Percentiles rank a stretch among this genome's conserved stretches.
phyloP scores from a whole-genome alignment of 768 basidiomycete species.

The Lentinula boryana region DNA sequence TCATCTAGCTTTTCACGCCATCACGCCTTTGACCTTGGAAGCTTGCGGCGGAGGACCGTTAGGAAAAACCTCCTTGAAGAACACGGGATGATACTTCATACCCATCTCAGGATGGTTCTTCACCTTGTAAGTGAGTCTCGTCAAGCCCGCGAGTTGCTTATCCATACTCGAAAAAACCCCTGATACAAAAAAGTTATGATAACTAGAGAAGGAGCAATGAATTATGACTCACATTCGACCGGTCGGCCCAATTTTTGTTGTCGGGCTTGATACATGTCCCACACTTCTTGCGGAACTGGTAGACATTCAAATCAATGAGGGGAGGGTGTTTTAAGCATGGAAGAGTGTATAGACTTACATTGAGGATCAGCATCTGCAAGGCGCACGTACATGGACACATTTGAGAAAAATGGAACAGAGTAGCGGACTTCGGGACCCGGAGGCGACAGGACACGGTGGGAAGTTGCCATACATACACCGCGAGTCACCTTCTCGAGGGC shows the following conservation, averaged over 20 bases:
- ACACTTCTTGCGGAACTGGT: slow-evolving; percentile 1
- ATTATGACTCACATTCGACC: neutral
- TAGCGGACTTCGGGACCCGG: neutral
- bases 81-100: neutral
- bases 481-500: slow-evolving; percentile 5
- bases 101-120: slow-evolving; percentile 3
- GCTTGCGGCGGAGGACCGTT: neutral
- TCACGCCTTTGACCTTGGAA: neutral
- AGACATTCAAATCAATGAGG: neutral
- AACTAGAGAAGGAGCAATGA: neutral
- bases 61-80: neutral
- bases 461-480: slow-evolving; percentile 4
- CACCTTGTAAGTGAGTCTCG: neutral
- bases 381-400: neutral
- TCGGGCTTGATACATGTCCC: neutral
- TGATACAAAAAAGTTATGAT: neutral
- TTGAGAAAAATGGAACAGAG: slow-evolving; percentile 7
- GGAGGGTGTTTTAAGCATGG: neutral
- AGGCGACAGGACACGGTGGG: slow-evolving; percentile 6
- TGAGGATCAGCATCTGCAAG: neutral
- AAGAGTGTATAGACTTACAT: neutral
- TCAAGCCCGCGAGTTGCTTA: neutral
- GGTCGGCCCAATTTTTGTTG: neutral
- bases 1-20: neutral
- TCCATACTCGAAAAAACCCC: neutral